These are phyloP conservation scores for Rhizopogon rudus DNA, from an alignment of 768 basidiomycete species.

Conservation along the genomic window DNA sequence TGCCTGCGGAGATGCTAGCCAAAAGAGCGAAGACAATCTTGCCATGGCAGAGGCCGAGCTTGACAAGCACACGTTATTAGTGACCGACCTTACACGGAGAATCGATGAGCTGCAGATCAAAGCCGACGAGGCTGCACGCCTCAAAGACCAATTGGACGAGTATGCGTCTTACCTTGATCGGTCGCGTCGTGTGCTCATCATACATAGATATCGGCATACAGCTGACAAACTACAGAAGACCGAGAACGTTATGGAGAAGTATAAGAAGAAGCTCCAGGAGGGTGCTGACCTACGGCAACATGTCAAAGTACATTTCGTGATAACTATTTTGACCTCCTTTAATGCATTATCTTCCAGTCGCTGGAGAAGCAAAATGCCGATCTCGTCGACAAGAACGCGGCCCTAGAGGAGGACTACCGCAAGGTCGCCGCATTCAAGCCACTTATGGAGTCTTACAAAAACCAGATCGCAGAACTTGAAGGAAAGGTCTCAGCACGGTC, in stretches of 20 bases:
- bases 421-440: constrained; percentile 84
- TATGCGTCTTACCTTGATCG: constrained; percentile 22
- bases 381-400: constrained; percentile 86
- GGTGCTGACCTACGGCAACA: constrained; percentile 84
- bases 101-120: constrained; percentile 75
- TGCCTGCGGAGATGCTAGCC: constrained; percentile 45
- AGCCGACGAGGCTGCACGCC: constrained; percentile 70
- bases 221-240: constrained; percentile 90
- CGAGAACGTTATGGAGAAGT: constrained; percentile 98
- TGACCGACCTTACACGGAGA: constrained; percentile 71
- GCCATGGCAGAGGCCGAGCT: constrained; percentile 77
- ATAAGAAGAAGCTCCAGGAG: constrained; percentile 97
- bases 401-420: constrained; percentile 88
- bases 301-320: constrained; percentile 55
- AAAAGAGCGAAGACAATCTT: constrained; percentile 92
- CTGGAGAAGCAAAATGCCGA: constrained; percentile 92
- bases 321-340: neutral
- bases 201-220: constrained; percentile 77
- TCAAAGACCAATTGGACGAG: constrained; percentile 97
- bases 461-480: constrained; percentile 79
- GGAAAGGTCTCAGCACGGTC: constrained; percentile 56
- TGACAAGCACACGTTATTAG: constrained; percentile 67
- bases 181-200: neutral
- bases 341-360: constrained; percentile 38
- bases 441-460: constrained; percentile 89